Evolutionary conservation across 2,329 filamentous ascomycete species (phyloP), one percentile per base, ranked within the genome.

Genomic region (Trichophyton mentagrophytes): DNA sequence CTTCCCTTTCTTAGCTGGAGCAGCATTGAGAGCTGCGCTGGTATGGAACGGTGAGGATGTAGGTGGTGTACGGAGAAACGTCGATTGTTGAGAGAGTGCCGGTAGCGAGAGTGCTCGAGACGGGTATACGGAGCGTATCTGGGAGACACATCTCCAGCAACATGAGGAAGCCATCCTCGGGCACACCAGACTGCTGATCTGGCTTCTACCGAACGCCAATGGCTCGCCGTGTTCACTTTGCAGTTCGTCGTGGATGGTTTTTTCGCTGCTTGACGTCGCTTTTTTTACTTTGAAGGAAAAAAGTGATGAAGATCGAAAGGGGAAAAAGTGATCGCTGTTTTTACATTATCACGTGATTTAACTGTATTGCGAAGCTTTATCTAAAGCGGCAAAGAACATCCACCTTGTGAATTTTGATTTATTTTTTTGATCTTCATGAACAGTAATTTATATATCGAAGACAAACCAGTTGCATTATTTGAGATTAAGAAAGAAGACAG

Each of bases 141-240:
- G 74, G 61, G 78, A 74, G 47, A 84, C 77, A 73, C 81, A 83
- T 74, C 79, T 78, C 79, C 81, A 81, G 74, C 81, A 82, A 68
- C 77, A 80, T 61, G 77, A 73, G 62, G 80, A 80, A 69, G 80
- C 79, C 82, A 84, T 84, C 11, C 30, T 30, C 55, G 9, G 55
- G 40, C 25, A 36, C 25, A 36, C 49, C 49, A 36, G 27, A 27
- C 33, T 36, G 25, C 49, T 46, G 44, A 27, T 17, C 42, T 60
- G 49, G 40, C 4, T 49, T 30, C 33, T 47, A 53, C 49, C 49
- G 15, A 36, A 55, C 33, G 27, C 49, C 49, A 55, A 55, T 55
- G 49, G 49, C 49, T 36, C n/a, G 49, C 49, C 15, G 40, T n/a
- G 9, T 57, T 7, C 40, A 36, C 22, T 36, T 59, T 25, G 49